Conservation (phyloP, 2,329 filamentous ascomycete genomes). For the Sporothrix dimorphospora region DNA sequence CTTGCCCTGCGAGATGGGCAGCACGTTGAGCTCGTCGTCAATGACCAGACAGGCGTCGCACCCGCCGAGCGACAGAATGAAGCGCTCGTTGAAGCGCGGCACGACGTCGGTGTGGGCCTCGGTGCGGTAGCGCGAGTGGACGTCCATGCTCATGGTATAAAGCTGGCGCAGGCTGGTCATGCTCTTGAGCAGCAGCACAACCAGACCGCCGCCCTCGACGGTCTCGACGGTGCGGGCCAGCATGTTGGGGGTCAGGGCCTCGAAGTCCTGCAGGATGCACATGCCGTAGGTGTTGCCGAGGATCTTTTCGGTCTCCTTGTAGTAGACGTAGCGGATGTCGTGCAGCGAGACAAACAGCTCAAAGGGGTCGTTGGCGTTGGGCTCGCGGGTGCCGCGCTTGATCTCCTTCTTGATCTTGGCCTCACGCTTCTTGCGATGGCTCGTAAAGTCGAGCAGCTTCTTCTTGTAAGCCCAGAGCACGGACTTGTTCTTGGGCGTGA, state of each 20-base stretch:
- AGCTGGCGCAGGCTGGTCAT: slow-evolving; percentile 98
- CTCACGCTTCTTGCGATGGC: slow-evolving; percentile 97
- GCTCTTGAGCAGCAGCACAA: slow-evolving; percentile 87
- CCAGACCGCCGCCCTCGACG: slow-evolving; percentile 92
- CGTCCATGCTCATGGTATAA: slow-evolving; percentile 96
- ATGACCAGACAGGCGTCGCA: slow-evolving; percentile 94
- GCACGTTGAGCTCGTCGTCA: slow-evolving; percentile 95
- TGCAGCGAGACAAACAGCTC: slow-evolving; percentile 95
- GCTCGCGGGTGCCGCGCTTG: slow-evolving; percentile 89
- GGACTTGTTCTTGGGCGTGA: slow-evolving; percentile 93
- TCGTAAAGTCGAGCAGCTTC: slow-evolving; percentile 91
- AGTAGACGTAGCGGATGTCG: slow-evolving; percentile 98
- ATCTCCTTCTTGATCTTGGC: slow-evolving; percentile 98
- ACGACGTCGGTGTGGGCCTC: slow-evolving; percentile 95
- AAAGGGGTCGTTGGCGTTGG: slow-evolving; percentile 92
- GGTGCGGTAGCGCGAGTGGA: slow-evolving; percentile 93
- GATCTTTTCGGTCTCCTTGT: slow-evolving; percentile 99
- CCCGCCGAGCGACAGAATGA: slow-evolving; percentile 91
- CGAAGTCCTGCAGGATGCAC: slow-evolving; percentile 96
- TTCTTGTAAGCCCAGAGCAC: slow-evolving; percentile 98
- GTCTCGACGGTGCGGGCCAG: slow-evolving; percentile 95
- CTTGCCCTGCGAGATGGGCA: slow-evolving; percentile 95
- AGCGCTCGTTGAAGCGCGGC: slow-evolving; percentile 95
- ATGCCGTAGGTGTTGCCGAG: slow-evolving; percentile 82
- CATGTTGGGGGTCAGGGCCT: slow-evolving; percentile 95